Evolutionary conservation across 2,329 filamentous ascomycete species (phyloP), one percentile per base, ranked within the genome.

Genomic region (Samsoniella hepiali): DNA sequence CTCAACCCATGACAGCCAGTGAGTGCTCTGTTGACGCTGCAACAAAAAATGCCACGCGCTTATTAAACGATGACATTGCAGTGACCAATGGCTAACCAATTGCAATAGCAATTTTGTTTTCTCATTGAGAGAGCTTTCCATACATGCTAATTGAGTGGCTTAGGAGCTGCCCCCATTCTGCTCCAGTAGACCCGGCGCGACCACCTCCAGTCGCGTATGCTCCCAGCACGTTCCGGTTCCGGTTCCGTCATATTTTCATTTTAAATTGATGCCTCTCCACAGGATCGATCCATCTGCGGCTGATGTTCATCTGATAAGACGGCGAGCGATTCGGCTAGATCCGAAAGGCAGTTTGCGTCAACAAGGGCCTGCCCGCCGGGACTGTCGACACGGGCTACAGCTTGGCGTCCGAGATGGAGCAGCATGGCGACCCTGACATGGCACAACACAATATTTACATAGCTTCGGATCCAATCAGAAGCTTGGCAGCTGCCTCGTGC

Each of bases 271-370:
- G 6, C 27, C 27, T 32, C 36, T 51, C 45, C 45, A 50, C 58
- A 15, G 29, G 36, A 38, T 44, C 17, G 47, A 27, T n/a, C 58
- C 34, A 42, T 51, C 36, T 44, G 34, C 5, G 36, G 47, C 45
- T 22, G 15, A 60, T 36, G 34, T 31, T 50, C 47, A 53, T 60
- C 58, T 51, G 58, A 80, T 67, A 44, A 34, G 40, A 50, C 7
- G 32, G 34, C 11, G 57, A 42, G 45, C 3, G 40, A 51, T 51
- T 34, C 57, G 58, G 45, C 5, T 51, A 53, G 58, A 60, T 60
- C 58, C 45, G 58, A 13, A 17, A 13, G 3, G 32, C n/a, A 22
- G 22, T 22, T 22, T 11, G 17, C 9, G 17, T n/a, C 15, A 57
- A 29, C 22, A n/a, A 32, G 32, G 15, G 15, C 38, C 8, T 5